Evolutionary conservation across 2,329 filamentous ascomycete genomes (phyloP).

Genomic region (Hypoxylon sp.): DNA sequence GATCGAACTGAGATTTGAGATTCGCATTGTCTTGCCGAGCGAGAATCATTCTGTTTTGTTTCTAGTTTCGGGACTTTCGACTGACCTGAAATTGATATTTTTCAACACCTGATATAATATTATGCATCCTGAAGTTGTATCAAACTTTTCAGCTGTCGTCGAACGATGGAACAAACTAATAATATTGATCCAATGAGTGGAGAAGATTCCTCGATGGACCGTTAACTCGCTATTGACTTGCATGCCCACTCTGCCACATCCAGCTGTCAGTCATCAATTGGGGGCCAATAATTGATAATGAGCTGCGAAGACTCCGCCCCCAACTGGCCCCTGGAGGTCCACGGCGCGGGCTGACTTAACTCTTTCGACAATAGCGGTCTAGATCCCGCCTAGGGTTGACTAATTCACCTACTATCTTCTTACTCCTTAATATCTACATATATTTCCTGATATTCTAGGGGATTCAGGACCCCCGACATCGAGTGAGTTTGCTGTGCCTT

Average conservation of each 20-base stretch:
- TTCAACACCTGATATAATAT: constrained; percentile 13
- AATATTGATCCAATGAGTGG: constrained; percentile 30
- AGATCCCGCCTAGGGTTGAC: constrained; percentile 19
- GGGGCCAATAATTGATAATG: constrained; percentile 33
- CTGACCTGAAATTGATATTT: constrained; percentile 10
- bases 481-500: constrained; percentile 6
- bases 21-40: constrained; percentile 22
- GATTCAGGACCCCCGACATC: constrained; percentile 3
- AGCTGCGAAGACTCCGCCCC: constrained; percentile 29
- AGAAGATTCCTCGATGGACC: constrained; percentile 18
- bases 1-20: constrained; percentile 26
- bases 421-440: not conserved
- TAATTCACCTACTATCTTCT: constrained; percentile 21
- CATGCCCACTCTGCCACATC: constrained; percentile 34
- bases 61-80: not conserved
- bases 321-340: constrained; percentile 5
- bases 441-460: not conserved
- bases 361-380: constrained; percentile 40
- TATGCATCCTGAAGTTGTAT: constrained; percentile 34
- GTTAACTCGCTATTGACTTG: constrained; percentile 27
- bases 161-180: constrained; percentile 26
- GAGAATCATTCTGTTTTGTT: constrained; percentile 5
- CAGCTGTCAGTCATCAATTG: constrained; percentile 44
- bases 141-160: constrained; percentile 35
- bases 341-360: constrained; percentile 39